Conservation (phyloP, 371 early-diverging fungal species). For the Paraphysoderma sedebokerense region DNA sequence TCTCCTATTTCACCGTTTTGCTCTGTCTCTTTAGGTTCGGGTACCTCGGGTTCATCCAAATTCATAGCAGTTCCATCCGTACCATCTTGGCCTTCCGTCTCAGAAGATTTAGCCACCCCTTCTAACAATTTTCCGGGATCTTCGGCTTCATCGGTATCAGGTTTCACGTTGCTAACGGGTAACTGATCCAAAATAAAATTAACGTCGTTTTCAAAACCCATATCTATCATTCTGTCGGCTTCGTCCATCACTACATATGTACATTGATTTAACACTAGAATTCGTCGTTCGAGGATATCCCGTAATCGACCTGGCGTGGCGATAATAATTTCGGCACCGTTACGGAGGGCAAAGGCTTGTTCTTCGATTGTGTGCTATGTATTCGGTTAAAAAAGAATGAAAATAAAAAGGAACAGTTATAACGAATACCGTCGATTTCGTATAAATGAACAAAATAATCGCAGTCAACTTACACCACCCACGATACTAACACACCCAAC, state of each 20-base stretch:
- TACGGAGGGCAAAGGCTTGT: constrained; percentile 64
- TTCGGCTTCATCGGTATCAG: constrained; percentile 58
- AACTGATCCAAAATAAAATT: constrained; percentile 83
- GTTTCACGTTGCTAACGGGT: constrained; percentile 74
- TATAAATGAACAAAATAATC: neutral
- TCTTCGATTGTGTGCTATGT: constrained; percentile 55
- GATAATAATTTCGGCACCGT: constrained; percentile 87
- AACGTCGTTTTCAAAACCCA: constrained; percentile 92
- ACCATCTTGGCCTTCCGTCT: too few relatives aligned
- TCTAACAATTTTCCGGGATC: constrained; percentile 5
- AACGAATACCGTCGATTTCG: too few relatives aligned
- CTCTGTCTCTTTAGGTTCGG: too few relatives aligned
- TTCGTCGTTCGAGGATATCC: constrained; percentile 68
- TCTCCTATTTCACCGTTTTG: constrained; percentile 1
- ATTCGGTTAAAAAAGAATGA: neutral
- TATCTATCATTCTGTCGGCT: constrained; percentile 97
- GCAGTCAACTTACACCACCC: constrained; percentile 55
- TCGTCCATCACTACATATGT: constrained; percentile 93
- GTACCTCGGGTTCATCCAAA: constrained; percentile 2
- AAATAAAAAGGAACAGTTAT: neutral
- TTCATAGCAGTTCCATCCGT: neutral
- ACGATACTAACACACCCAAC: constrained; percentile 76
- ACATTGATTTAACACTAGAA: constrained; percentile 67
- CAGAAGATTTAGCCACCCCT: too few relatives aligned
- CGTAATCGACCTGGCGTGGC: constrained; percentile 94